Evolutionary conservation across 2,329 filamentous ascomycete genomes (phyloP).

Genomic region (Xylariaceae sp.): DNA sequence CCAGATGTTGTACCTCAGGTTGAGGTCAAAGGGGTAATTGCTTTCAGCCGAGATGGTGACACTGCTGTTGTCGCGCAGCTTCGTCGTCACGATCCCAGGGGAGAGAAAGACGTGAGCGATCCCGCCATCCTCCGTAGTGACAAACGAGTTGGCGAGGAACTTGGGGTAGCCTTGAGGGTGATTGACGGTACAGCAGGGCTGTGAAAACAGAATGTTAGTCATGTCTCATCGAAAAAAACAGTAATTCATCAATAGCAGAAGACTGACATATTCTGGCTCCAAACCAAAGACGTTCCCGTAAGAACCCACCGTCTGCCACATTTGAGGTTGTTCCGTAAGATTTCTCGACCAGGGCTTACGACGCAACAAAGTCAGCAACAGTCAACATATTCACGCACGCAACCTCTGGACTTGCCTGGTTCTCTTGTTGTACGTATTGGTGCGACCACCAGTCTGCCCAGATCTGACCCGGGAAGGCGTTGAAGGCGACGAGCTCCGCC

Average conservation of each 20-base stretch:
- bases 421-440: constrained; percentile 50
- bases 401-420: constrained; percentile 36
- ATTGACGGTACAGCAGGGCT: constrained; percentile 53
- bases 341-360: constrained; percentile 40
- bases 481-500: constrained; percentile 45
- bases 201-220: neutral
- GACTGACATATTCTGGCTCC: constrained; percentile 41
- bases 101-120: constrained; percentile 49
- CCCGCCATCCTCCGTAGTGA: constrained; percentile 38
- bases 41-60: constrained; percentile 42
- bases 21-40: constrained; percentile 38
- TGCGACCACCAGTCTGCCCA: constrained; percentile 49
- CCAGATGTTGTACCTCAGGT: constrained; percentile 27
- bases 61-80: constrained; percentile 31
- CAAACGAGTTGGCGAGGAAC: constrained; percentile 45
- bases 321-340: constrained; percentile 28
- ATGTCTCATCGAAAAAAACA: no score
- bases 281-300: constrained; percentile 45
- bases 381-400: no score
- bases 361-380: no score
- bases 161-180: constrained; percentile 52
- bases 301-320: constrained; percentile 41
- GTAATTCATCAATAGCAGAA: no score
- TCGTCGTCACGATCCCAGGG: constrained; percentile 38
- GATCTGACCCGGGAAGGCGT: constrained; percentile 46